Conservation (phyloP, 2,329 filamentous ascomycete genomes). For the Trichocomaceae sp. region DNA sequence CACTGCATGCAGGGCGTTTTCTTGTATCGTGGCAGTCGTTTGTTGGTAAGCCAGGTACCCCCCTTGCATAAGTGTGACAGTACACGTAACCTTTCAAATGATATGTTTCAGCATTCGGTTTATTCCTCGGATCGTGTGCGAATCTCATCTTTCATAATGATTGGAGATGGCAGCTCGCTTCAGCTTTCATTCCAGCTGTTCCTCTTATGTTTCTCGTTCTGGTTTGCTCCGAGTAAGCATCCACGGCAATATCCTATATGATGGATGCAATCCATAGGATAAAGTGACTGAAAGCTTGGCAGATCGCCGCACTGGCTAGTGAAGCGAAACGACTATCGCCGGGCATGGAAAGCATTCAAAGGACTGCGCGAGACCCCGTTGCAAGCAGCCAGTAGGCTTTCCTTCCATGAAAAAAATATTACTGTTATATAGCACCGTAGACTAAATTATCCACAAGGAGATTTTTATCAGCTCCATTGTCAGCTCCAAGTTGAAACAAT, state of each 20-base stretch:
- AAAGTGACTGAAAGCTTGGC: neutral
- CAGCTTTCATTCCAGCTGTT: constrained; percentile 15
- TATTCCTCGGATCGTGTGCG: constrained; percentile 15
- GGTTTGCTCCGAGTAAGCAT: constrained; percentile 14
- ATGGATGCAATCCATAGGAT: no score
- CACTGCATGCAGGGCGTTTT: constrained; percentile 13
- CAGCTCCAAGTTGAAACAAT: constrained; percentile 15
- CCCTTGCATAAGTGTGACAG: neutral
- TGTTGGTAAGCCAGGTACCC: constrained; percentile 10
- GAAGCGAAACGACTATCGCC: constrained; percentile 8
- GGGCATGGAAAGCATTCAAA: constrained; percentile 8
- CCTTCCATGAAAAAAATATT: neutral
- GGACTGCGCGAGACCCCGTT: constrained; percentile 12
- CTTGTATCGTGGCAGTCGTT: constrained; percentile 17
- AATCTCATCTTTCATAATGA: constrained; percentile 15
- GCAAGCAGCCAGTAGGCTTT: constrained; percentile 15
- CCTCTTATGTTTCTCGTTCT: constrained; percentile 15
- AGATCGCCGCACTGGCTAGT: constrained; percentile 14
- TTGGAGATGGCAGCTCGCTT: constrained; percentile 16
- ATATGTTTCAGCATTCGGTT: constrained; percentile 10
- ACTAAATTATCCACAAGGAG: constrained; percentile 7
- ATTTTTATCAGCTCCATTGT: constrained; percentile 18
- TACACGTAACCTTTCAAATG: neutral
- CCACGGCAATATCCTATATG: no score
- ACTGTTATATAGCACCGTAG: neutral